These are phyloP conservation scores for Henckelia pumila DNA, from an alignment of 257 asterid genomes.

Conservation along the genomic window DNA sequence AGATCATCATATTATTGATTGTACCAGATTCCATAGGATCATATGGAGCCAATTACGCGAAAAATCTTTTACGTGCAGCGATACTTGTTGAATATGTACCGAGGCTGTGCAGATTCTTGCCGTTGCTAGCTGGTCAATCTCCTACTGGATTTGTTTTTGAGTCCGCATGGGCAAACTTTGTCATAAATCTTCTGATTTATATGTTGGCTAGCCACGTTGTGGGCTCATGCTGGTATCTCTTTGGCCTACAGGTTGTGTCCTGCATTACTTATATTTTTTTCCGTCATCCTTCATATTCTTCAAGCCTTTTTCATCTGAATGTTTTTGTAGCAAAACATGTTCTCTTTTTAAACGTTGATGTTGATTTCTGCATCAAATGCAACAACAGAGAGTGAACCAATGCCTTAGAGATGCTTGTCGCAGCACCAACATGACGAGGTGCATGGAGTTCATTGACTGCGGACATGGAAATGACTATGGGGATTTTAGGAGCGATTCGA, in stretches of 20 bases:
- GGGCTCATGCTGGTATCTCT: too few species aligned
- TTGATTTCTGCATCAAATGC: too few species aligned
- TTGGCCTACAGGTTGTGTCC: too few species aligned
- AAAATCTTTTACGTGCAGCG: conserved; percentile 46
- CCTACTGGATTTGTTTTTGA: background rate
- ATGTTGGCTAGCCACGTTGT: too few species aligned
- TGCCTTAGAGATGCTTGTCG: conserved; percentile 78
- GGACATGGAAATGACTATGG: conserved; percentile 41
- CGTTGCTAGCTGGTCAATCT: conserved; percentile 4
- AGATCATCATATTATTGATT: conserved; percentile 49
- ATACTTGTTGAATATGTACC: conserved; percentile 56
- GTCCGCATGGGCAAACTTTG: too few species aligned
- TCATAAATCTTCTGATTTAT: too few species aligned
- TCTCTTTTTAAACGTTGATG: too few species aligned
- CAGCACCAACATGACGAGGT: conserved; percentile 29
- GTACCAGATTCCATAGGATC: conserved; percentile 38
- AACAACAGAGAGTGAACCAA: conserved; percentile 69
- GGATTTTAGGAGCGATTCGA: conserved; percentile 20
- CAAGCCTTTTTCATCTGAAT: too few species aligned
- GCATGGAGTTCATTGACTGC: conserved; percentile 63
- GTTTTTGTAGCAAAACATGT: too few species aligned
- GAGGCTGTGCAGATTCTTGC: conserved; percentile 30
- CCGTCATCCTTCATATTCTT: too few species aligned
- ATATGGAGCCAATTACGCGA: conserved; percentile 48
- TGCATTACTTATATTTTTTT: too few species aligned